These are phyloP conservation scores for Pisolithus thermaeus DNA, from an alignment of 1,284 basidiomycete species.

Conservation along the genomic window DNA sequence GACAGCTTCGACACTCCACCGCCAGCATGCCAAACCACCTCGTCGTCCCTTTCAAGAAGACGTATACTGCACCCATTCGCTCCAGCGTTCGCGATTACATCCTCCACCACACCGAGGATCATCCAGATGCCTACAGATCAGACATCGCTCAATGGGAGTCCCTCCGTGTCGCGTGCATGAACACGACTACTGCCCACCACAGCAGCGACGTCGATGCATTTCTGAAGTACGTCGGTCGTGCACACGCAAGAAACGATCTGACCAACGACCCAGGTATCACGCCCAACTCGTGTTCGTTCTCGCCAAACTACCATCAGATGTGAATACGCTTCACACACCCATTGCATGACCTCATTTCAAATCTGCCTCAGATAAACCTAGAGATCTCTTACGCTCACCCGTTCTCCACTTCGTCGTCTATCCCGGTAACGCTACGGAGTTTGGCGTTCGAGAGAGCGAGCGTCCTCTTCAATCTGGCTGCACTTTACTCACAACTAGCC, in stretches of 20 bases:
- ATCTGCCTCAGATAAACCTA: constrained; percentile 59
- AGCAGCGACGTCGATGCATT: constrained; percentile 44
- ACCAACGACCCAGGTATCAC: constrained; percentile 62
- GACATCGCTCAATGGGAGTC: constrained; percentile 73
- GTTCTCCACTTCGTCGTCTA: constrained; percentile 46
- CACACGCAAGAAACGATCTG: not conserved
- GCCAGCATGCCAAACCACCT: constrained; percentile 74
- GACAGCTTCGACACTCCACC: too few species aligned
- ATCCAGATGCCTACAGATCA: constrained; percentile 82
- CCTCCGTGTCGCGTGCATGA: constrained; percentile 60
- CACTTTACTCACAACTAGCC: constrained; percentile 73
- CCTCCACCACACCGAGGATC: constrained; percentile 64
- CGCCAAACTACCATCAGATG: constrained; percentile 66
- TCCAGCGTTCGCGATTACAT: constrained; percentile 66
- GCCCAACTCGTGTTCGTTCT: constrained; percentile 81
- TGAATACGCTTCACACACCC: not conserved
- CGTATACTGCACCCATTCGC: constrained; percentile 54
- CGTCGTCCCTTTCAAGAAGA: constrained; percentile 72
- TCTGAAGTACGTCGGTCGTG: constrained; percentile 38
- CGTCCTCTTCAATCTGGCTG: constrained; percentile 80
- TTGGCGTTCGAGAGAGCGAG: constrained; percentile 75
- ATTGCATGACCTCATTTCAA: constrained; percentile 13
- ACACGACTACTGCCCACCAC: constrained; percentile 47
- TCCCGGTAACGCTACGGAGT: constrained; percentile 64
- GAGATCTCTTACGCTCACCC: constrained; percentile 72